Conservation (phyloP, 2,329 filamentous ascomycete species). For the Shiraia bambusicola region DNA sequence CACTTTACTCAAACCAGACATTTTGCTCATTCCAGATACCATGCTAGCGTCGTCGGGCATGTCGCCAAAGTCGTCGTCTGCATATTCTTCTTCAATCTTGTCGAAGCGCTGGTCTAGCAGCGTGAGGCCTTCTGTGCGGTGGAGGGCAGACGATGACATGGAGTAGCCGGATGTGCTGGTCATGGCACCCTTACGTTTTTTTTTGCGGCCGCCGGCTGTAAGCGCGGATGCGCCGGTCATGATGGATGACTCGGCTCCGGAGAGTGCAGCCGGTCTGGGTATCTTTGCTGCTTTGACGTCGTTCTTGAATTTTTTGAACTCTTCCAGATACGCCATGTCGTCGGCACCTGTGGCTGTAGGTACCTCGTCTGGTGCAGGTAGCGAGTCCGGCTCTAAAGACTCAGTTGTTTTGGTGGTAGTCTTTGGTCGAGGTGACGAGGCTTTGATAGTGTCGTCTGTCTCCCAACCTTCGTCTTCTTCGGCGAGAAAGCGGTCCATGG, state of each 20-base stretch:
- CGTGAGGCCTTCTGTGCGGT: slow-evolving; percentile 82
- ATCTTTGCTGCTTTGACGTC: slow-evolving; percentile 57
- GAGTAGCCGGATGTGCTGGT: slow-evolving; percentile 86
- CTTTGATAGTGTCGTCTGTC: slow-evolving; percentile 85
- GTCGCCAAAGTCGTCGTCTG: slow-evolving; percentile 40
- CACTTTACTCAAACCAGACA: slow-evolving; percentile 51
- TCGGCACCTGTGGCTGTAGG: slow-evolving; percentile 44
- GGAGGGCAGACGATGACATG: slow-evolving; percentile 86
- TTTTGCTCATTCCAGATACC: slow-evolving; percentile 52
- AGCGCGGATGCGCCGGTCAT: slow-evolving; percentile 70
- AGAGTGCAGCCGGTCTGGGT: slow-evolving; percentile 53
- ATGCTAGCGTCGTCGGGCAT: slow-evolving; percentile 50
- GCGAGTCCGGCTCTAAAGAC: slow-evolving; percentile 53
- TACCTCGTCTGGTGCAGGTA: slow-evolving; percentile 38
- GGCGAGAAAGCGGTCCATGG: slow-evolving; percentile 50
- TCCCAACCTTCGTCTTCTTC: slow-evolving; percentile 84
- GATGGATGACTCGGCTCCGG: slow-evolving; percentile 68
- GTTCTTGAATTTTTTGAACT: slow-evolving; percentile 94
- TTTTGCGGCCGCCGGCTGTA: slow-evolving; percentile 71
- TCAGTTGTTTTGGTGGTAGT: slow-evolving; percentile 30
- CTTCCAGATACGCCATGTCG: slow-evolving; percentile 82
- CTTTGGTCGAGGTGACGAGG: slow-evolving; percentile 46
- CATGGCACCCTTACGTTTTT: slow-evolving; percentile 93
- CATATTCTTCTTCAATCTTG: slow-evolving; percentile 78
- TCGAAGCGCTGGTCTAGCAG: slow-evolving; percentile 91